Evolutionary conservation across 352 stramenopile genomes (phyloP), one percentile per base, ranked within the genome.

Genomic region (Phytophthora ramorum): DNA sequence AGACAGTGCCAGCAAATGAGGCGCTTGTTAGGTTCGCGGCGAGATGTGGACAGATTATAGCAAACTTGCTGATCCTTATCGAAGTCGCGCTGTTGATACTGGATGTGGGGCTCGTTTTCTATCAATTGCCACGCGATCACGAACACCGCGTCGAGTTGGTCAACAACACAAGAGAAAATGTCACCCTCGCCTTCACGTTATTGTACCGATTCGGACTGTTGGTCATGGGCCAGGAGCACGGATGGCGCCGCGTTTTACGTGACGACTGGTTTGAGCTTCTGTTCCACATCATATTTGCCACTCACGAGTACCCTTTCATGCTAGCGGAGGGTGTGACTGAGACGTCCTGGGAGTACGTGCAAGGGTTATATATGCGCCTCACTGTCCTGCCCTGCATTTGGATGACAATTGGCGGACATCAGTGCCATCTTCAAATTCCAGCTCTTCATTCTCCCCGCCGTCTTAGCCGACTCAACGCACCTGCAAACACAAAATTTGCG

Each of bases 381-480:
- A 63, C 30, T 78, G 57, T 35, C 48, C 80, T 35, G 72, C 68
- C 65, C 19, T 83, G 71, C 35, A 55, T 83, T 37, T 79, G 66
- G 63, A 75, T 79, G 63, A 79, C 70, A 2, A 73, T 79, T 38
- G 73, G 69, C 17, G 58, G 73, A 28, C 66, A 81, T 54, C 65
- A 73, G 34, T 53, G 67, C 8, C 50, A 51, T 17, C 58, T 22
- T 47, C 37, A 38, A 12, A 14, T 48, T 10, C 22, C 51, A 37
- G 26, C 17, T 24, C 3, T 20, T 16, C 37, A 44, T 7, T 4
- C 14, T 9, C 37, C 16, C 14, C 37, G 37, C 16, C 37, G 40
- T 34, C 51, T 53, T 30, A 53, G 47, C n/a, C n/a, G 16, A 54
- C 1, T 54, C 10, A n/a, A 40, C 12, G 3, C 2, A n/a, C 34